phyloP scores from a whole-genome alignment of 2,329 filamentous ascomycete genomes.

The Talaromyces sp. region DNA sequence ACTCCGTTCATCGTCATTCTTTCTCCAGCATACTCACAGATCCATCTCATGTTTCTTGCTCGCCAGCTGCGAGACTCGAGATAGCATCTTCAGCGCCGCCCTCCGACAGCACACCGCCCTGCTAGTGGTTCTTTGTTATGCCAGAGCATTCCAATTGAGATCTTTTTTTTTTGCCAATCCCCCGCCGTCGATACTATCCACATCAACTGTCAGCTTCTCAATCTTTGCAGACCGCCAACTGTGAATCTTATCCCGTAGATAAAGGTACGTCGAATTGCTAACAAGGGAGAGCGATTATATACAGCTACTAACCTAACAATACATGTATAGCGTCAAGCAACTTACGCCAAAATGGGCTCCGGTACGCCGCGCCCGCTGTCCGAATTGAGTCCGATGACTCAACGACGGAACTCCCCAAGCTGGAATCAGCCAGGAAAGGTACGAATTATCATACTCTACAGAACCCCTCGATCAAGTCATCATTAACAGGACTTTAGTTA shows the following conservation, averaged over 20 bases:
- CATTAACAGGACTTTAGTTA: conserved; percentile 45
- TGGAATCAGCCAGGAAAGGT: conserved; percentile 74
- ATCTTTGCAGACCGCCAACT: neutral
- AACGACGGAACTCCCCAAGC: conserved; percentile 85
- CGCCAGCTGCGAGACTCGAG: neutral
- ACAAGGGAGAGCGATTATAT: neutral
- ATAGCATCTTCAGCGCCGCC: neutral
- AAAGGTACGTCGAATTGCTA: neutral
- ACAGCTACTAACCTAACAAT: neutral
- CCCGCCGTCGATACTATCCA: neutral
- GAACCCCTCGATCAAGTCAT: neutral
- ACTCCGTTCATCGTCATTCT: neutral
- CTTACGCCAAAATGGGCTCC: conserved; percentile 50
- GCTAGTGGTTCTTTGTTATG: conserved; percentile 4
- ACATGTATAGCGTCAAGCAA: neutral
- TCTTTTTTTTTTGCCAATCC: neutral
- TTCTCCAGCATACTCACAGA: neutral
- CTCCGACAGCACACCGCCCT: neutral
- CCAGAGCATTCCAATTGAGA: conserved; percentile 9
- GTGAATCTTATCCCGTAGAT: neutral
- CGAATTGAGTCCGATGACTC: conserved; percentile 81
- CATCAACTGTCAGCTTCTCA: neutral
- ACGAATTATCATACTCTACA: conserved; percentile 22
- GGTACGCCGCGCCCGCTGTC: conserved; percentile 68
- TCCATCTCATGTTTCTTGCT: neutral